Evolutionary conservation across 768 basidiomycete genomes (phyloP).

Genomic region (Leccinum incarnatum): DNA sequence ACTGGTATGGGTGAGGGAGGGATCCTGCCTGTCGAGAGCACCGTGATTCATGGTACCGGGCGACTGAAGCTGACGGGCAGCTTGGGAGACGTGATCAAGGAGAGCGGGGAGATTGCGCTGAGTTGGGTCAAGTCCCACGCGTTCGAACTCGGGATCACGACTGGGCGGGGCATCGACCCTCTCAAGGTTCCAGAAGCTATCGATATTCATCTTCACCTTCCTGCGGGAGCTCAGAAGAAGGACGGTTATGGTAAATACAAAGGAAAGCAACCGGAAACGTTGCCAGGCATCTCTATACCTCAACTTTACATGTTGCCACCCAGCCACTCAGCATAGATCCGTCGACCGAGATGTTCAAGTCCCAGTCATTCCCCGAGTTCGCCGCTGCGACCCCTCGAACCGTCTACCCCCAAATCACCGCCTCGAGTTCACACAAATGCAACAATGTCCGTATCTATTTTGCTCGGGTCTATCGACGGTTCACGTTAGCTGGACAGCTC

Average conservation of each 20-base stretch:
- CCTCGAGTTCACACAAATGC: too few species aligned
- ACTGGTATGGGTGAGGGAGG: conserved; percentile 86
- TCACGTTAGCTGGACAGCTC: too few species aligned
- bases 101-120: conserved; percentile 85
- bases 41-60: conserved; percentile 72
- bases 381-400: too few species aligned
- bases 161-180: conserved; percentile 65
- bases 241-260: conserved; percentile 48
- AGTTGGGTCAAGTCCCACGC: conserved; percentile 91
- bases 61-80: conserved; percentile 76
- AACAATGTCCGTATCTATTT: too few species aligned
- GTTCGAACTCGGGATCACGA: conserved; percentile 75
- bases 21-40: conserved; percentile 81
- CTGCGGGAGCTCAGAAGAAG: conserved; percentile 89
- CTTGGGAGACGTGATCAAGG: conserved; percentile 90
- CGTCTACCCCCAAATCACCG: too few species aligned
- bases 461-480: too few species aligned
- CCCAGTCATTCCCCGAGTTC: too few species aligned
- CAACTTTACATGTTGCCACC: too few species aligned
- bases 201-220: conserved; percentile 87
- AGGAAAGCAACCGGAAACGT: too few species aligned
- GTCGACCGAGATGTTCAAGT: too few species aligned
- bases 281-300: too few species aligned
- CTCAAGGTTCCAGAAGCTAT: conserved; percentile 68
- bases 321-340: too few species aligned